A percentile compares a stretch with the other conserved stretches of the same genome.
Conservation (phyloP, 306 rosid species). For the Echinosophora koreensis region DNA sequence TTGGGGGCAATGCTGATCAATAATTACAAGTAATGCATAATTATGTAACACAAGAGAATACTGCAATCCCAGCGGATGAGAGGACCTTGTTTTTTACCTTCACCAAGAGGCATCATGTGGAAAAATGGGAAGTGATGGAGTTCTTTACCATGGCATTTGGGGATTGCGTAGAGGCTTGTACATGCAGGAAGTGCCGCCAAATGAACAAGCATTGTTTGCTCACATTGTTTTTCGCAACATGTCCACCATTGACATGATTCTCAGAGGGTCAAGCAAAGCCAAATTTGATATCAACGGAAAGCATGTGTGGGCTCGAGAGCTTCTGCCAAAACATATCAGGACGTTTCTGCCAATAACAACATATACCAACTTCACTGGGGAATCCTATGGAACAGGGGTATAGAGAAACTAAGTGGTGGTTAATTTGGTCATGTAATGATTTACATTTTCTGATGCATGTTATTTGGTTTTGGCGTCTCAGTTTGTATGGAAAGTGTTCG, state of each 20-base stretch:
- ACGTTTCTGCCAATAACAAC: not conserved
- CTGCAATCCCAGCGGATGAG: conserved; percentile 43
- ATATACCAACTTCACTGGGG: not conserved
- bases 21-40: no score
- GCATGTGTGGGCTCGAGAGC: conserved; percentile 79
- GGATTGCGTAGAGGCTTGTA: conserved; percentile 67
- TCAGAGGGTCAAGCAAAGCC: conserved; percentile 54
- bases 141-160: conserved; percentile 56
- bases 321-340: conserved; percentile 56
- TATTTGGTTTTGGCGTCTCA: not conserved
- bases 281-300: conserved; percentile 79
- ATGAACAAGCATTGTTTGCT: no score
- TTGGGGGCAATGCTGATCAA: not conserved
- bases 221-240: conserved; percentile 44
- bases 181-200: conserved; percentile 61
- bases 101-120: conserved; percentile 68
- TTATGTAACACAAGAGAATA: not conserved
- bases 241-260: conserved; percentile 55
- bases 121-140: conserved; percentile 68
- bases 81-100: conserved; percentile 83
- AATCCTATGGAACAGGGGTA: not conserved
- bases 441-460: not conserved
- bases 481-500: not conserved
- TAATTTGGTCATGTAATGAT: not conserved
- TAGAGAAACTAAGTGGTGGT: not conserved